Conservation (phyloP, 768 basidiomycete species). For the Polyporus arcularius region DNA sequence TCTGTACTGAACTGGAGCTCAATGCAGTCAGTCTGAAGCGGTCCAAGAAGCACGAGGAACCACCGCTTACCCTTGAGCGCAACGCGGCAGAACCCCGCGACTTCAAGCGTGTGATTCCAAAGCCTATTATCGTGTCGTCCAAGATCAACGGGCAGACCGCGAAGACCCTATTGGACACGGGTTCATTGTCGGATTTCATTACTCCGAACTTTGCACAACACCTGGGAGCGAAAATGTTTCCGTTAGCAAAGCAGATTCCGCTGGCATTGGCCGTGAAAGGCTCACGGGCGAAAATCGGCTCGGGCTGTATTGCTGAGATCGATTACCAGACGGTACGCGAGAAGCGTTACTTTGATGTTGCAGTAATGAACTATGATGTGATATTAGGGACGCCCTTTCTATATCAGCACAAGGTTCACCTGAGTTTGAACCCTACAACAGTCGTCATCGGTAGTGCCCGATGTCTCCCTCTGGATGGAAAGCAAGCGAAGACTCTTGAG, state of each 20-base stretch:
- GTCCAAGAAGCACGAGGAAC: background rate
- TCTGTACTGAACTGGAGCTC: background rate
- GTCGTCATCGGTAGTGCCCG: conserved; percentile 19
- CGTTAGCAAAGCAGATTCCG: conserved; percentile 34
- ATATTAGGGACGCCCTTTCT: conserved; percentile 37
- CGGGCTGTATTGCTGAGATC: conserved; percentile 24
- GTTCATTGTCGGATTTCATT: conserved; percentile 45
- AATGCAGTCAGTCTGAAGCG: background rate
- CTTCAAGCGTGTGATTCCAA: conserved; percentile 25
- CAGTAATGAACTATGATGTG: conserved; percentile 31
- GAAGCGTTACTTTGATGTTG: conserved; percentile 26
- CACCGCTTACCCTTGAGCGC: conserved; percentile 9
- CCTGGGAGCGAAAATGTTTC: conserved; percentile 27
- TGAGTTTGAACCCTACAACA: conserved; percentile 24
- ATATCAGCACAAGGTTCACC: conserved; percentile 24
- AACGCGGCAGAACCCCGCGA: conserved; percentile 17
- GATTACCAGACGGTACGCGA: conserved; percentile 38
- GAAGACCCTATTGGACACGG: conserved; percentile 39
- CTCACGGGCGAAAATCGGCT: conserved; percentile 40
- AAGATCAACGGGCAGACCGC: conserved; percentile 36
- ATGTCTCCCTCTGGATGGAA: conserved; percentile 16
- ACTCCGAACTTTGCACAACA: conserved; percentile 40
- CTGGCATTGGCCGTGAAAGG: conserved; percentile 45
- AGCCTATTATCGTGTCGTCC: conserved; percentile 35
- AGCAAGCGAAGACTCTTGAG: conserved; percentile 8